Base-by-base conservation (phyloP, 2,329 filamentous ascomycete genomes). In the Fusarium clavum region DNA sequence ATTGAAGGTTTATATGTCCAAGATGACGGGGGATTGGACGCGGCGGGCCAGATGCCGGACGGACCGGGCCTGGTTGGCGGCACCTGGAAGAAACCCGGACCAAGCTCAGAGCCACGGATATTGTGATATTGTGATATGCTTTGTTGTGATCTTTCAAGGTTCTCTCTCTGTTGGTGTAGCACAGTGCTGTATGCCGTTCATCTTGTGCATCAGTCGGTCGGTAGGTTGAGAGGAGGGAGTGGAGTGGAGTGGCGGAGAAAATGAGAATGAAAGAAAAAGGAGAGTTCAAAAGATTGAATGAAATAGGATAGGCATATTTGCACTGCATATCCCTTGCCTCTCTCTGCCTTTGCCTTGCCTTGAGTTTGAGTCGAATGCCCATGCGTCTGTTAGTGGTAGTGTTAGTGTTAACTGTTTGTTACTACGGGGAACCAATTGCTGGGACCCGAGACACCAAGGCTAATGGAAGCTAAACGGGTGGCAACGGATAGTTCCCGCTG, bases 31-130 rank as follows among this genome's bases (percentile, higher is more conserved):
- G 49, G 45, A 27, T 55, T 56, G 53, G 58, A 46, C 60, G 52
- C 52, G 68, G 18, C 49, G 34, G 49, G 64, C 66, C 38, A 48
- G 14, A 47, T 56, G 49, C 64, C 56, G 68, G 63, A 47, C 69
- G 69, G 69, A 60, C 68, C 69, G 69, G 66, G 56, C 69, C 68
- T 66, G 69, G 58, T 46, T 63, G 54, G 38, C 63, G 57, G 62
- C 64, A 49, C 46, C 49, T 49, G 27, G 41, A 44, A 24, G 53
- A 34, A 25, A 18, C 25, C 45, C 25, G 20, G 29, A 51, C 60
- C 56, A 45, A 25, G 29, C 44, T 48, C 44, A 56, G 10, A 48
- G 22, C 14, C 34, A 25, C 30, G 14, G 18, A 30, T 13, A 30
- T 34, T 47, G 49, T 41, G 18, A 30, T 13, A 30, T 43, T 47